Base-by-base conservation (phyloP, 495 filamentous ascomycete species). In the Penicillium silybi region DNA sequence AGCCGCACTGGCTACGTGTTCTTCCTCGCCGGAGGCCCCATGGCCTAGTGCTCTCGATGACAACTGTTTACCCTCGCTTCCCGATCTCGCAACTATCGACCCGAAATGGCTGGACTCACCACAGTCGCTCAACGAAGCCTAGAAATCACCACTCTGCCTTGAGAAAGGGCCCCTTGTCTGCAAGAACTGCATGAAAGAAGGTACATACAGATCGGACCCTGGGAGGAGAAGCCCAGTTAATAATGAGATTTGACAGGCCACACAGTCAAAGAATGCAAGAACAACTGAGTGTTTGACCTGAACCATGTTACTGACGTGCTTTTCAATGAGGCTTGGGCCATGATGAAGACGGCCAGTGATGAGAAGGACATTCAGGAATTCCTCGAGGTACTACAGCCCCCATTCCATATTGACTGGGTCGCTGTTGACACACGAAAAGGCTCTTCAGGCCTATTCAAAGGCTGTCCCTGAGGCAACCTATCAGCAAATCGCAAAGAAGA, bases 151-250 rank as follows among this genome's bases (percentile, higher is more conserved):
- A 23, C 22, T 23, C 38, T 97, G 92, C 54, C 89, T 90, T 0
- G 68, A 81, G 1, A 80, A 76, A 50, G 81, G 81, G 2, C 71
- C 84, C 6, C 64, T 74, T 18, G 58, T 80, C 6, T 97, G 92
- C 78, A 81, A 77, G 48, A 89, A 92, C 62, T 97, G 92, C 64
- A 73, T 79, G 45, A 49, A 79, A 44, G 83, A 88, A 71, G 90
- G 89, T 87, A 68, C 61, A 66, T 54, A 22, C 43, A 58, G 16
- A 5, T 35, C 40, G 48, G 43, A 18, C 8, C 19, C 35, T 13
- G 17, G 16, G 8, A n/a, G 43, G 41, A 26, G 41, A 4, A 22
- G 22, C 9, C 18, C 7, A 46, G 38, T 38, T 32, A 13, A 57
- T n/a, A 51, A 23, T 48, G 1, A 17, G 19, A 2, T 32, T n/a